phyloP scores from a whole-genome alignment of 2,329 filamentous ascomycete species.

The Fusarium sp. region DNA sequence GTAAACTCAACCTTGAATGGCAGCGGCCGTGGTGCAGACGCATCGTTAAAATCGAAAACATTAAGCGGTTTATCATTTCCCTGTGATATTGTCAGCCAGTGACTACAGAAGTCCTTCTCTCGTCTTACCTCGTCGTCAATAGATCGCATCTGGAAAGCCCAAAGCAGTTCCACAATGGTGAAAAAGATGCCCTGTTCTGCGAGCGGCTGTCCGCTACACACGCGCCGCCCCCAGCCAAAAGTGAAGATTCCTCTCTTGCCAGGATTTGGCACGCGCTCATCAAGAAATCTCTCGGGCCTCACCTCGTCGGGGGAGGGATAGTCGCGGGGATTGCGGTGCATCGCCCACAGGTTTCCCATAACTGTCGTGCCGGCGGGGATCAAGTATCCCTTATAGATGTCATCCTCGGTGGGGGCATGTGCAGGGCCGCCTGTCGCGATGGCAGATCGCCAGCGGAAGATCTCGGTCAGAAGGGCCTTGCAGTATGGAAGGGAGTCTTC shows the following conservation, averaged over 20 bases:
- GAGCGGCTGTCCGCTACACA: constrained; percentile 3
- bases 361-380: constrained; percentile 1
- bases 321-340: neutral
- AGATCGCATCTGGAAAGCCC: neutral
- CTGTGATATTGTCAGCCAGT: no score
- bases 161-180: neutral
- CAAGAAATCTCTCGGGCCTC: constrained; percentile 3
- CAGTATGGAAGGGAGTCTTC: no score
- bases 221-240: constrained; percentile 5
- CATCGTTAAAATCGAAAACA: no score
- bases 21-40: no score
- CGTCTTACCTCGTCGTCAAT: no score
- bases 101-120: no score
- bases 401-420: neutral
- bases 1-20: no score
- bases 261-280: neutral
- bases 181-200: constrained; percentile 5
- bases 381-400: neutral
- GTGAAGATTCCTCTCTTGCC: constrained; percentile 1
- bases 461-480: no score
- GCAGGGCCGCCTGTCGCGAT: no score
- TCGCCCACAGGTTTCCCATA: constrained; percentile 1
- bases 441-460: no score
- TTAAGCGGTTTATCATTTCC: no score
- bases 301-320: neutral